Percentiles rank a stretch among this genome's conserved stretches.
Evolutionary conservation across 2,329 filamentous ascomycete genomes (phyloP).

Genomic region (Apiospora marii): DNA sequence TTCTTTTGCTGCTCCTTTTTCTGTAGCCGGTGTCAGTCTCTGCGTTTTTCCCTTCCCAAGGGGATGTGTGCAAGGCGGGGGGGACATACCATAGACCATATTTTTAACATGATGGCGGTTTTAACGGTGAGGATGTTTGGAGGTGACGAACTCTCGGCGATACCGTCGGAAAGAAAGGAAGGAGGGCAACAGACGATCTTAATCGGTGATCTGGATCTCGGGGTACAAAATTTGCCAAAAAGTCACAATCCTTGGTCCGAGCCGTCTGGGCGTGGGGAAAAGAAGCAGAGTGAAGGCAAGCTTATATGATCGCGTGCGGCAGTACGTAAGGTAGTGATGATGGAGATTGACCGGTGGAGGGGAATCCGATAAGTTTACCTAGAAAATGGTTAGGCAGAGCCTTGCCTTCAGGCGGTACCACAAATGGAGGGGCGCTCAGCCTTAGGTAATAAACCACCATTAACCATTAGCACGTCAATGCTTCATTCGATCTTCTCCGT

Average conservation of each 20-base stretch:
- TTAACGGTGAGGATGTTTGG: conserved; percentile 7
- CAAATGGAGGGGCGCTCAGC: conserved; percentile 20
- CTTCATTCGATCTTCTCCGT: neutral
- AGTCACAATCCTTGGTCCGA: neutral
- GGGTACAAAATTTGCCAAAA: neutral
- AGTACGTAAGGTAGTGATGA: conserved; percentile 9
- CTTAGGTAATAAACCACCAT: neutral
- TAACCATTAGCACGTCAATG: neutral
- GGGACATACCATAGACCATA: conserved; percentile 95
- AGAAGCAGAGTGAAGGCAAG: neutral
- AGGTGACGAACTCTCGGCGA: neutral
- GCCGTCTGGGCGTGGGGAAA: neutral
- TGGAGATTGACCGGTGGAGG: neutral
- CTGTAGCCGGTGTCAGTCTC: conserved; percentile 54
- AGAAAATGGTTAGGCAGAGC: conserved; percentile 19
- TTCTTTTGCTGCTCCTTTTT: conserved; percentile 98
- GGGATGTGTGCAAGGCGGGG: neutral
- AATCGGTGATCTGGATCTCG: neutral
- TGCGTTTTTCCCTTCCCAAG: neutral
- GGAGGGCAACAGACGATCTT: neutral
- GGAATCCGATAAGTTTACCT: neutral
- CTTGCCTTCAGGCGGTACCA: conserved; percentile 16
- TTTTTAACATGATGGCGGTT: conserved; percentile 86
- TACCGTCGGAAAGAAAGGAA: neutral
- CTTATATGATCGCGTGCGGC: neutral